These are phyloP conservation scores for Wolfiporia cocos DNA, from an alignment of 1,284 basidiomycete species.

Conservation along the genomic window DNA sequence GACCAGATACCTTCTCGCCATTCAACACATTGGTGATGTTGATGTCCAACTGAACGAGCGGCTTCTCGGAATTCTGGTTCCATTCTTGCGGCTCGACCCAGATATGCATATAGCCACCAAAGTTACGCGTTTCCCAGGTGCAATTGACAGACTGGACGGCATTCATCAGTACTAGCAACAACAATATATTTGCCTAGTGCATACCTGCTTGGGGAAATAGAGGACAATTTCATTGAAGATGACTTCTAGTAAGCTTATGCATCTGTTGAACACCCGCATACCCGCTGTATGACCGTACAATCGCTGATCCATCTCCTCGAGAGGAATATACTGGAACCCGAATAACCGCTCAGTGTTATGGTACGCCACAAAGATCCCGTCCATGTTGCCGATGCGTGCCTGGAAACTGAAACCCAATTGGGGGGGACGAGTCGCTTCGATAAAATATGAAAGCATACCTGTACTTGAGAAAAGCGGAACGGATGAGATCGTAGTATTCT, in stretches of 20 bases:
- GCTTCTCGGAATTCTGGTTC: conserved; percentile 28
- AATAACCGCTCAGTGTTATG: conserved; percentile 89
- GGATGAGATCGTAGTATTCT: conserved; percentile 90
- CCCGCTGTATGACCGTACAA: conserved; percentile 71
- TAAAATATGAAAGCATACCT: conserved; percentile 36
- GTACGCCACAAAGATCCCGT: conserved; percentile 92
- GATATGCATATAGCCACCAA: conserved; percentile 41
- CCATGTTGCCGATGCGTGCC: conserved; percentile 95
- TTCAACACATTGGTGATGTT: conserved; percentile 21
- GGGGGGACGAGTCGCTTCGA: background rate
- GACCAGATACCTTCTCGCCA: background rate
- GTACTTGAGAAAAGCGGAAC: conserved; percentile 95
- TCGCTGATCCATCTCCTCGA: conserved; percentile 83
- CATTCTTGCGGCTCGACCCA: conserved; percentile 63
- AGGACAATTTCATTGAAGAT: conserved; percentile 56
- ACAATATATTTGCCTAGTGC: no score
- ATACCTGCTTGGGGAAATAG: conserved; percentile 65
- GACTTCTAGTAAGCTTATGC: conserved; percentile 69
- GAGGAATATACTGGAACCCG: conserved; percentile 91
- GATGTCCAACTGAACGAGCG: conserved; percentile 39
- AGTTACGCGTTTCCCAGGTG: conserved; percentile 49
- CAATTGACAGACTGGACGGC: conserved; percentile 45
- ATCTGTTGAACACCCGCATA: conserved; percentile 74
- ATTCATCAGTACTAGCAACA: conserved; percentile 1
- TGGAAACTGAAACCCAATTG: conserved; percentile 63